These are phyloP conservation scores for Rhodotorula sp. DNA, from an alignment of 1,284 basidiomycete species.

Conservation along the genomic window DNA sequence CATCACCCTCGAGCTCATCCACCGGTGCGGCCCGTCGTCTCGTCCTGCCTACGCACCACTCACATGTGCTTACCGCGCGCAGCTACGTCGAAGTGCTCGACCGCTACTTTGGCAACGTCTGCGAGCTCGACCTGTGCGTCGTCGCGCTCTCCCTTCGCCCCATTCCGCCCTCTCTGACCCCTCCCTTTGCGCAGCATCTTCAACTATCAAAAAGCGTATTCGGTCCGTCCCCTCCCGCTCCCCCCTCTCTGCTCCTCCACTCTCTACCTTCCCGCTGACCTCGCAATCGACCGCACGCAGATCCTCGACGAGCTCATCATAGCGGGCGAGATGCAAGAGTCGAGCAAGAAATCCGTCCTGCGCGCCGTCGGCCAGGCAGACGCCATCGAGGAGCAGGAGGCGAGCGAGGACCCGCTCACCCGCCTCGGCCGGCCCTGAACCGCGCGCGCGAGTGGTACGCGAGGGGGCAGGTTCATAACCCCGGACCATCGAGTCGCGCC, in stretches of 20 bases:
- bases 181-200: constrained; percentile 67
- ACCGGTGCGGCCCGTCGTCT: constrained; percentile 59
- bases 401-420: constrained; percentile 30
- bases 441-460: too few species aligned
- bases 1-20: constrained; percentile 92
- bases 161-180: not conserved
- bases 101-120: constrained; percentile 98
- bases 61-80: not conserved
- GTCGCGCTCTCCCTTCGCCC: too few species aligned
- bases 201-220: constrained; percentile 97
- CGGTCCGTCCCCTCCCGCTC: constrained; percentile 57
- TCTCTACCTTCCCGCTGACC: not conserved
- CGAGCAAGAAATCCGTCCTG: constrained; percentile 95
- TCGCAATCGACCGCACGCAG: constrained; percentile 57
- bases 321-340: constrained; percentile 96
- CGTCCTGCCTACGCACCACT: not conserved
- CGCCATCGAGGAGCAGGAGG: constrained; percentile 56
- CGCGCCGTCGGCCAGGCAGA: constrained; percentile 66
- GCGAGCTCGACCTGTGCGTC: constrained; percentile 86
- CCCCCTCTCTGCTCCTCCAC: not conserved
- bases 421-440: constrained; percentile 1
- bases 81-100: constrained; percentile 96
- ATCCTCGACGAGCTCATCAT: constrained; percentile 98
- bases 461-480: too few species aligned
- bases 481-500: too few species aligned